Base-by-base conservation (phyloP, 1,139 yeast genomes). In the Barnettozyma hawaiiensis region DNA sequence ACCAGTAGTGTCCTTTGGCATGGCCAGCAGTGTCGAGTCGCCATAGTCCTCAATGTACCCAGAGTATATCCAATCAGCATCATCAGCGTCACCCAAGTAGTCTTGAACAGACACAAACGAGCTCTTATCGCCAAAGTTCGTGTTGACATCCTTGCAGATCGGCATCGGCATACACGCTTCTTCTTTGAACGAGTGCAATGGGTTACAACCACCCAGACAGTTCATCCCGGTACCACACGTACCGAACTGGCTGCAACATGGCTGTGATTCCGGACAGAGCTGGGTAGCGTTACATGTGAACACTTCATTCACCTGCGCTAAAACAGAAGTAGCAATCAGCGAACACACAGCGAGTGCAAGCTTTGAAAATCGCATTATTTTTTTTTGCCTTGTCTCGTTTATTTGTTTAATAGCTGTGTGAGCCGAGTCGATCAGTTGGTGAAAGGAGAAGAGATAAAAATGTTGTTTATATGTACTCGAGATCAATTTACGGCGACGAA, bases 211-310 rank as follows among this genome's bases (percentile, higher is more conserved):
- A 39, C 87, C 90, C 40, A 87, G 69, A 68, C 96, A 87, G 60
- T 73, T 69, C 3, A 80, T 68, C 2, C 96, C 96, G 14, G 81
- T 72, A 43, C 96, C 96, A 70, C 96, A 87, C n/a, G 66, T 69
- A 29, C 95, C 95, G 55, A 78, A 84, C 52, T 81, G 86, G 18
- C 89, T 80, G 61, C 96, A 87, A 60, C 96, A 87, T 37, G 96
- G 96, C 42, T 64, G 54, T 34, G 70, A 72, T 52, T 76, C 74
- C 0, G 96, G 96, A 64, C 96, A 87, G 5, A 56, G 40, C 3
- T 48, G 43, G 2, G 63, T 55, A 3, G 61, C 51, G 39, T 61
- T 57, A 55, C 67, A 58, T 20, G 36, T 41, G 6, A 46, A 46
- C 18, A 21, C 35, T 12, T 32, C 18, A 27, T 32, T 40, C 9